Conservation (phyloP, 768 basidiomycete genomes). For the Phylloporus arenicola region DNA sequence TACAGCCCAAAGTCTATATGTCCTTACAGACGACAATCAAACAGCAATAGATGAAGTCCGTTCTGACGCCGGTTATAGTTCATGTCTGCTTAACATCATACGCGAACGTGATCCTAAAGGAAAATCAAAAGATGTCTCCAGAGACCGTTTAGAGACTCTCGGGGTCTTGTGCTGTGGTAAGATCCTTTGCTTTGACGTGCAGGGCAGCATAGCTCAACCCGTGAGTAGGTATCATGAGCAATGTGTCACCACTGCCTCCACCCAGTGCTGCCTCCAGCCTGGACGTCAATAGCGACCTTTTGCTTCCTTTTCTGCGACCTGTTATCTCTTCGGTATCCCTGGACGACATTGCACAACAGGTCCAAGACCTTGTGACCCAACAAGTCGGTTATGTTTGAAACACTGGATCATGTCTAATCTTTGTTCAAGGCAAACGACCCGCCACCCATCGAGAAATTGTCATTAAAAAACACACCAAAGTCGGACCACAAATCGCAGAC, state of each 20-base stretch:
- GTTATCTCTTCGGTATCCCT: constrained; percentile 58
- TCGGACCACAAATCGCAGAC: constrained; percentile 69
- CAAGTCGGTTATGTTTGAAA: constrained; percentile 36
- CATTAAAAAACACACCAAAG: constrained; percentile 61
- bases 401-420: not conserved
- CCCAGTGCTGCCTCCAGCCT: constrained; percentile 54
- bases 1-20: constrained; percentile 86
- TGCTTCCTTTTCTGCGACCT: constrained; percentile 67
- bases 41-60: constrained; percentile 64
- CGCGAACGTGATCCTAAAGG: constrained; percentile 30
- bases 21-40: constrained; percentile 88
- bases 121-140: constrained; percentile 38
- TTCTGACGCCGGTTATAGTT: constrained; percentile 52
- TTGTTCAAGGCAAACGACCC: constrained; percentile 42
- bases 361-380: constrained; percentile 46
- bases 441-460: constrained; percentile 46
- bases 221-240: constrained; percentile 62
- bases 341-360: constrained; percentile 41
- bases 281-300: constrained; percentile 66
- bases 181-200: constrained; percentile 8
- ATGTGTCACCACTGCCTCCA: constrained; percentile 72
- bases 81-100: constrained; percentile 62
- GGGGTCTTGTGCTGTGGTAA: constrained; percentile 67
- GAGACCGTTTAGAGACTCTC: constrained; percentile 50
- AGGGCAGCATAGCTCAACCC: not conserved